Evolutionary conservation across 805 yeast species (phyloP), one percentile per base, ranked within the genome.

Genomic region (Schwanniomyces pseudopolymorphus): DNA sequence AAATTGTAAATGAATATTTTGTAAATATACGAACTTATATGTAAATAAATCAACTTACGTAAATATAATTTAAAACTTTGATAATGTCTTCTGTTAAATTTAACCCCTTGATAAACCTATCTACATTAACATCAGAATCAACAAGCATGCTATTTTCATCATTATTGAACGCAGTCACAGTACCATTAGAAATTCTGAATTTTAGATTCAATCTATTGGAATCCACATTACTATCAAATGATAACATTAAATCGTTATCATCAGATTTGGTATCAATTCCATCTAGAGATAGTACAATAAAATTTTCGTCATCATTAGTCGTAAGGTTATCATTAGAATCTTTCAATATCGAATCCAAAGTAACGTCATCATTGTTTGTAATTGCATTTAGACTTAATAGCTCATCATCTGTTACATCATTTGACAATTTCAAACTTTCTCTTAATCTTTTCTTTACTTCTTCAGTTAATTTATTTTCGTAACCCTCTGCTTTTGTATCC

Each of bases 1-100:
- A 94, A 94, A 70, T 75, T 89, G 53, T 89, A 72, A 69, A 38
- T 13, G 11, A 25, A 33, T 43, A 28, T 33, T 22, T 24, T 24
- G 28, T 24, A 16, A n/a, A 42, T 17, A 46, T 42, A 46, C 27
- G 25, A 13, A n/a, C 28, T 22, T 22, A 37, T 31, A 39, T 48
- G 42, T 45, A 46, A 31, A 40, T 42, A 35, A 21, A 37, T 24
- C 17, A 31, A 13, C 40, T 33, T 27, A 37, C 24, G 26, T 40
- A 47, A 19, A 55, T 48, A 38, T 51, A 51, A 36, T 55, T 48
- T 16, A 66, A 48, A 10, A 64, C 54, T 38, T 56, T 51, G 4
- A 54, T 40, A 1, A 70, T 36, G 52, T 69, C 69, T 50, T 72
- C 76, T 2, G 72, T 61, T 5, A 62, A 24, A 17, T 62, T 57